Evolutionary conservation across 352 stramenopile species (phyloP).

Genomic region (Phytophthora sp.): DNA sequence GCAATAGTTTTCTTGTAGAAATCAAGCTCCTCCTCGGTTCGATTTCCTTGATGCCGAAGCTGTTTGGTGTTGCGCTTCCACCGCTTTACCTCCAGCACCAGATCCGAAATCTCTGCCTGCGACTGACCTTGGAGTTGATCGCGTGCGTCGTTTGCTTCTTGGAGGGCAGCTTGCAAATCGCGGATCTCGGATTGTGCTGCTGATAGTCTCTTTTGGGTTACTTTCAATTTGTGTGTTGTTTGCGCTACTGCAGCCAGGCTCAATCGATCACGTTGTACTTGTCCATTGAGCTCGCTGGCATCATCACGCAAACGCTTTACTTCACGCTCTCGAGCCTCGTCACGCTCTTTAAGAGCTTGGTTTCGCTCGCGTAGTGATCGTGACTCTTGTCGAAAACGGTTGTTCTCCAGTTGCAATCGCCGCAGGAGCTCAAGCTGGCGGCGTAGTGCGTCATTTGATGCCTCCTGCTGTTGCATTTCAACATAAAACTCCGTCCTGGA

Average conservation of each 20-base stretch:
- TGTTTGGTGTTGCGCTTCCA: constrained; percentile 60
- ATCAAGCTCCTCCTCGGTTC: constrained; percentile 40
- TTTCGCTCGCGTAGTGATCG: constrained; percentile 53
- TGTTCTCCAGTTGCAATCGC: constrained; percentile 75
- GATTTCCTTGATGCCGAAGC: constrained; percentile 41
- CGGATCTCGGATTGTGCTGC: constrained; percentile 39
- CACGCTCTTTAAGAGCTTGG: constrained; percentile 48
- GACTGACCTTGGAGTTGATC: constrained; percentile 39
- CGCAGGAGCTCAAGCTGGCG: constrained; percentile 76
- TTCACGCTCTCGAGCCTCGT: constrained; percentile 50
- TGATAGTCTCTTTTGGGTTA: constrained; percentile 46
- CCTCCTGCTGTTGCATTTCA: constrained; percentile 58
- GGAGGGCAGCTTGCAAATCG: constrained; percentile 43
- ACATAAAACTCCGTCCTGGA: constrained; percentile 22
- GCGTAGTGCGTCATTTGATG: constrained; percentile 67
- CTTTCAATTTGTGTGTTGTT: constrained; percentile 52
- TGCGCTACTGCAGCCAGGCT: constrained; percentile 39
- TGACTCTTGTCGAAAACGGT: constrained; percentile 64
- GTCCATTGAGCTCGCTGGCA: constrained; percentile 30
- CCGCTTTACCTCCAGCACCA: constrained; percentile 46
- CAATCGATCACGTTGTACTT: constrained; percentile 46
- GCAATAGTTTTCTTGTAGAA: constrained; percentile 43
- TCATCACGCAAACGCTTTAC: constrained; percentile 56
- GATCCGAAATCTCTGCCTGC: constrained; percentile 45
- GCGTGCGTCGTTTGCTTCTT: constrained; percentile 40